phyloP scores from a whole-genome alignment of 78 protist genomes.

The Polysphondylium violaceum region DNA sequence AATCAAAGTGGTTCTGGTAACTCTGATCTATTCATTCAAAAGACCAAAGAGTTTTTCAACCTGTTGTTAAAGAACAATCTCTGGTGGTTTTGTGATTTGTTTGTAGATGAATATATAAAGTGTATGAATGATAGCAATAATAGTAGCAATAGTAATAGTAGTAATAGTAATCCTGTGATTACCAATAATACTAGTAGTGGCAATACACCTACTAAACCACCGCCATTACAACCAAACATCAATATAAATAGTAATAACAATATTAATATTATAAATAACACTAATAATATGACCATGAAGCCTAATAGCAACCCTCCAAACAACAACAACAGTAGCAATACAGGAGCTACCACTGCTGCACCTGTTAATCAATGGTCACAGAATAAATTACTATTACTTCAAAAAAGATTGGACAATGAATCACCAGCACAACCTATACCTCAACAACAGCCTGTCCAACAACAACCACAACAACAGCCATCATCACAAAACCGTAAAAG shows the following conservation, averaged over 20 bases:
- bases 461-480: slow-evolving; percentile 2
- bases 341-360: slow-evolving; percentile 6
- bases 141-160: neutral
- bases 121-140: neutral
- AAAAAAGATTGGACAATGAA: slow-evolving; percentile 41
- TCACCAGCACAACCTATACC: neutral
- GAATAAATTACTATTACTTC: slow-evolving; percentile 35
- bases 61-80: slow-evolving; percentile 1
- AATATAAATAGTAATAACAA: neutral
- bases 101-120: slow-evolving; percentile 49
- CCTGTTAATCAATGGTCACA: slow-evolving; percentile 5
- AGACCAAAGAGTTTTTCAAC: slow-evolving; percentile 34
- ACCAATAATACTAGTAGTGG: neutral
- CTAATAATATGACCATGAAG: too few species aligned
- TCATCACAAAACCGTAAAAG: too few species aligned
- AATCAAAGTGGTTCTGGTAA: slow-evolving; percentile 9
- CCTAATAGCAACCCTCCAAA: neutral
- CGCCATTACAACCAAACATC: neutral
- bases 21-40: neutral
- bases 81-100: slow-evolving; percentile 81
- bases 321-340: slow-evolving; percentile 16
- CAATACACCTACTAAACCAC: neutral
- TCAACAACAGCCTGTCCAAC: neutral
- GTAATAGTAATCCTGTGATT: neutral
- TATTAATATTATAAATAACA: neutral